A percentile compares a stretch with the other conserved stretches of the same genome.
These are phyloP conservation scores for Raphanus raphanistrum DNA, from an alignment of 345 rosid genomes.

Conservation along the genomic window DNA sequence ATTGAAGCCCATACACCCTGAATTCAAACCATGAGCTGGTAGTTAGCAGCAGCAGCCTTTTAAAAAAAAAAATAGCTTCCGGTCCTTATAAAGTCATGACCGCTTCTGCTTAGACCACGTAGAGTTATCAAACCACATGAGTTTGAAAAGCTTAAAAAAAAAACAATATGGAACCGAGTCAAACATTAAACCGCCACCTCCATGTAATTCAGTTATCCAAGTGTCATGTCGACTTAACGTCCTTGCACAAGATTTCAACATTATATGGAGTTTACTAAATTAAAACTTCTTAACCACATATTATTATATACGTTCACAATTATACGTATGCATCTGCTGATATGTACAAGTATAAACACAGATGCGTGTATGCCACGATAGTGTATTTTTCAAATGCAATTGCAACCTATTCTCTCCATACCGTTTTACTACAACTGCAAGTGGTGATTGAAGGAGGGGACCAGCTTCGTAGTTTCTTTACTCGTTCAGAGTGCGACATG, in stretches of 20 bases:
- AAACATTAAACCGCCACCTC: background rate
- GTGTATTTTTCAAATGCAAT: too few relatives aligned
- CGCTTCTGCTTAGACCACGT: too few relatives aligned
- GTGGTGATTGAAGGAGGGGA: conserved; percentile 23
- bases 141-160: too few relatives aligned
- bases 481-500: conserved; percentile 29
- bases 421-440: conserved; percentile 14
- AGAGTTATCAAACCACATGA: too few relatives aligned
- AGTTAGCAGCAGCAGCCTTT: too few relatives aligned
- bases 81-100: too few relatives aligned
- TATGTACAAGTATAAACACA: background rate
- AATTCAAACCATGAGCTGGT: too few relatives aligned
- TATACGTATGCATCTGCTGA: background rate
- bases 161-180: background rate
- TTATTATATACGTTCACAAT: background rate
- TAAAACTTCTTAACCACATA: background rate
- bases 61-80: too few relatives aligned
- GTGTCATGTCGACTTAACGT: background rate
- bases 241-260: background rate
- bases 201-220: background rate
- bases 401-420: conserved; percentile 1
- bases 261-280: background rate
- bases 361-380: background rate
- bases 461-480: conserved; percentile 2
- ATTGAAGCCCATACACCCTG: too few relatives aligned